Base-by-base conservation (phyloP, 352 stramenopile species). In the Pythium biforme region DNA sequence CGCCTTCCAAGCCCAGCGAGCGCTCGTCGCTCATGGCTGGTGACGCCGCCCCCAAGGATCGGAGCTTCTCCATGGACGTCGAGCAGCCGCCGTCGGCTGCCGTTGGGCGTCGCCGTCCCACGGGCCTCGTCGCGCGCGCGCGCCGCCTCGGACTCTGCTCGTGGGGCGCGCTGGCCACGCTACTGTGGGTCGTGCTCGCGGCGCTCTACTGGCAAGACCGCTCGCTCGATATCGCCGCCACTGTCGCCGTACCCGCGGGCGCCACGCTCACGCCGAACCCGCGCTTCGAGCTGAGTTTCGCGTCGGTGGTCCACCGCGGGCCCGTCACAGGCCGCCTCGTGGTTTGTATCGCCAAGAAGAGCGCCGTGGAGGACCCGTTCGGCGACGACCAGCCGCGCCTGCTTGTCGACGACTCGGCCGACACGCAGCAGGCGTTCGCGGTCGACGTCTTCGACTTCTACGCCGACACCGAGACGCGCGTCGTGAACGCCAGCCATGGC, bases 371-470 rank as follows among this genome's bases (percentile, higher is more conserved):
- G 6, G 75, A 86, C 49, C 66, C 75, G 20, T 62, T 79, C 46
- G 74, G 70, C 14, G 57, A 83, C 17, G 76, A 88, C 62, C 75
- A 86, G 51, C 79, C 79, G 55, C 75, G 79, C 11, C 73, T 85
- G n/a, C 59, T 89, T 4, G 60, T 86, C 22, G 60, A 48, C 40
- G 79, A 86, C 54, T 82, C 69, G 10, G 64, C 56, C 2, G 64
- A 82, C 40, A 83, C 75, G 0, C 79, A 86, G 55, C 79, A 89
- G 59, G 66, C 80, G 55, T 89, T 89, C 29, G 79, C 76, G 0
- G 76, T 84, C 37, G 79, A 89, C 55, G 79, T 89, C 8, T 86
- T 72, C 62, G 71, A 74, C 20, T 85, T 89, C 19, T 55, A 61
- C 20, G 50, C 76, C 0, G 64, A 72, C 46, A 60, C 29, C 19